Conservation (phyloP, 2,329 filamentous ascomycete genomes). For the Pseudocercospora pini-densiflorae region DNA sequence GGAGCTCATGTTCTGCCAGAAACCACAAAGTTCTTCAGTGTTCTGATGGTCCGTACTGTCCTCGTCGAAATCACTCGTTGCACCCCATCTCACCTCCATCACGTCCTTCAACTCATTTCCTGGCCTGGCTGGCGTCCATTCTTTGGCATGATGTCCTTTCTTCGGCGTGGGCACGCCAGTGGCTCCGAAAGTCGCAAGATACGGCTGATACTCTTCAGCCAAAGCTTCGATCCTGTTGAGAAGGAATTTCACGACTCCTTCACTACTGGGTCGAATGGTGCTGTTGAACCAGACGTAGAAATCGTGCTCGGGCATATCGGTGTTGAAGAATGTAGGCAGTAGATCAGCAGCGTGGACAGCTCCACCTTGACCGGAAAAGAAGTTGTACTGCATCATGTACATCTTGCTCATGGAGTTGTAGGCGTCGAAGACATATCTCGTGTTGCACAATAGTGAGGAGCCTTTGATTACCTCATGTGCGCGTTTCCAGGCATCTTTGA, state of each 20-base stretch:
- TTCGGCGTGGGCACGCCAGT: neutral
- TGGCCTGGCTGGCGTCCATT: slow-evolving; percentile 3
- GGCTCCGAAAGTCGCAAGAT: slow-evolving; percentile 1
- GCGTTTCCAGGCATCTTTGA: neutral
- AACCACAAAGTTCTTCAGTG: slow-evolving; percentile 3
- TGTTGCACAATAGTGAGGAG: slow-evolving; percentile 9
- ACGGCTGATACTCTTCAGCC: slow-evolving; percentile 4
- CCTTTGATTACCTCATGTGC: slow-evolving; percentile 3
- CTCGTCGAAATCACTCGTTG: neutral
- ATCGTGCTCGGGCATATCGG: neutral
- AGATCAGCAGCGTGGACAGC: slow-evolving; percentile 6
- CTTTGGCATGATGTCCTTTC: neutral
- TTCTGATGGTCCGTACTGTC: slow-evolving; percentile 4
- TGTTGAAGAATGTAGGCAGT: slow-evolving; percentile 8
- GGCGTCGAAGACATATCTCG: slow-evolving; percentile 2
- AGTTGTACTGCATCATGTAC: slow-evolving; percentile 13
- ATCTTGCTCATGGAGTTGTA: slow-evolving; percentile 2
- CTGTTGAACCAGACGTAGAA: neutral
- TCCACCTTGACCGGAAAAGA: neutral
- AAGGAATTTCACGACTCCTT: neutral
- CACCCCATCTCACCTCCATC: slow-evolving; percentile 2
- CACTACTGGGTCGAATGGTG: neutral
- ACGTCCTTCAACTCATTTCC: neutral
- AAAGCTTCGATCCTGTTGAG: neutral
- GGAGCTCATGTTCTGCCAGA: neutral